phyloP scores from a whole-genome alignment of 306 rosid species.

The Malus fusca region DNA sequence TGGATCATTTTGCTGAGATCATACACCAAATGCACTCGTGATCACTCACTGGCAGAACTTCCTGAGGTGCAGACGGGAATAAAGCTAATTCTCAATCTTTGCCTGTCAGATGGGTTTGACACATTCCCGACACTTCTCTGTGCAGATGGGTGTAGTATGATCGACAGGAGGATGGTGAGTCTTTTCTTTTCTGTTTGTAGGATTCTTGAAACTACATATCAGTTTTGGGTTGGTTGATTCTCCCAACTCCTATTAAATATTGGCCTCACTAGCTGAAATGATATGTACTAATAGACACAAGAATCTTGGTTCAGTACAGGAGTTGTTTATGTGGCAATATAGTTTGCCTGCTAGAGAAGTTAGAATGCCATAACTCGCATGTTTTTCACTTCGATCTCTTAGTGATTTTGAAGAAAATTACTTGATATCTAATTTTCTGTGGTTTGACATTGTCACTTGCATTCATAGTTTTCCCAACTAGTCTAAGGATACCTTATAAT shows the following conservation, averaged over 20 bases:
- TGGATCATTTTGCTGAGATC: slow-evolving; percentile 23
- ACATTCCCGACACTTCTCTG: slow-evolving; percentile 29
- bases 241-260: too few relatives aligned
- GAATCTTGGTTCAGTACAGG: too few relatives aligned
- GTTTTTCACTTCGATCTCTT: neutral
- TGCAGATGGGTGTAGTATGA: slow-evolving; percentile 29
- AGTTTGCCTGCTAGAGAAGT: too few relatives aligned
- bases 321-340: too few relatives aligned
- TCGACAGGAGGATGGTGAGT: slow-evolving; percentile 28
- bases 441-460: too few relatives aligned
- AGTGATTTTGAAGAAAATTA: neutral
- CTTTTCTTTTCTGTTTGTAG: neutral
- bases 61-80: slow-evolving; percentile 22
- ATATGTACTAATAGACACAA: too few relatives aligned
- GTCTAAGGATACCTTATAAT: too few relatives aligned
- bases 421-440: neutral
- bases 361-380: neutral
- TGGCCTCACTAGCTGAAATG: too few relatives aligned
- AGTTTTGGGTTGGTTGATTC: too few relatives aligned
- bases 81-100: slow-evolving; percentile 15
- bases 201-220: neutral
- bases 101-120: slow-evolving; percentile 25
- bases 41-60: slow-evolving; percentile 6
- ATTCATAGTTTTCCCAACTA: too few relatives aligned
- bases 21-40: slow-evolving; percentile 12